Evolutionary conservation across 2,329 filamentous ascomycete species (phyloP).

Genomic region (Plenodomus lindquistii): DNA sequence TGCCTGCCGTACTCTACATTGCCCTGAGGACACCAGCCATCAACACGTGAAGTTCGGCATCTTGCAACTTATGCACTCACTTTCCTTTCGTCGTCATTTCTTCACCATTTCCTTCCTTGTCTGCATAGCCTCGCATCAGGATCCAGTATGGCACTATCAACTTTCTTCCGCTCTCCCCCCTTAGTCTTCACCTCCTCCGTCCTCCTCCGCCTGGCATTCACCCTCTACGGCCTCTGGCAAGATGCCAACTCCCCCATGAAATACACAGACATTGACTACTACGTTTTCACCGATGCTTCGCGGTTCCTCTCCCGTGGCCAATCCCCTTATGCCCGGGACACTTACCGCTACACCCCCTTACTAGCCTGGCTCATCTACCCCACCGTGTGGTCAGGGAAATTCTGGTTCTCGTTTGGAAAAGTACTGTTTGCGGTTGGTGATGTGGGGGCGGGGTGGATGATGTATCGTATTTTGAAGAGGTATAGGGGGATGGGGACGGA

Average conservation of each 20-base stretch:
- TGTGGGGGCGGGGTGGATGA: conserved; percentile 80
- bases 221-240: conserved; percentile 90
- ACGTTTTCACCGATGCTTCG: conserved; percentile 95
- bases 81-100: neutral
- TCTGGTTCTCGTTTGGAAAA: conserved; percentile 84
- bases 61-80: neutral
- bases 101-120: conserved; percentile 1
- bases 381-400: conserved; percentile 63
- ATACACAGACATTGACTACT: conserved; percentile 99
- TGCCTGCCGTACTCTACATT: neutral
- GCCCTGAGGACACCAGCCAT: neutral
- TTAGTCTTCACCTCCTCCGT: conserved; percentile 53
- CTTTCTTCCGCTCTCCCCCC: conserved; percentile 38
- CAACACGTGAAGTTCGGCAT: neutral
- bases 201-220: conserved; percentile 70
- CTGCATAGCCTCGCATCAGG: neutral
- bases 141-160: conserved; percentile 29
- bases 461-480: conserved; percentile 59
- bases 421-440: conserved; percentile 82
- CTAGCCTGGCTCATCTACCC: conserved; percentile 90
- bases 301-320: conserved; percentile 69
- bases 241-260: conserved; percentile 90
- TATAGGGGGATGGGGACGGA: conserved; percentile 40
- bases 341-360: conserved; percentile 94
- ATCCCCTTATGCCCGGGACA: conserved; percentile 86